phyloP scores from a whole-genome alignment of 345 rosid species.

The Crucihimalaya himalaica region DNA sequence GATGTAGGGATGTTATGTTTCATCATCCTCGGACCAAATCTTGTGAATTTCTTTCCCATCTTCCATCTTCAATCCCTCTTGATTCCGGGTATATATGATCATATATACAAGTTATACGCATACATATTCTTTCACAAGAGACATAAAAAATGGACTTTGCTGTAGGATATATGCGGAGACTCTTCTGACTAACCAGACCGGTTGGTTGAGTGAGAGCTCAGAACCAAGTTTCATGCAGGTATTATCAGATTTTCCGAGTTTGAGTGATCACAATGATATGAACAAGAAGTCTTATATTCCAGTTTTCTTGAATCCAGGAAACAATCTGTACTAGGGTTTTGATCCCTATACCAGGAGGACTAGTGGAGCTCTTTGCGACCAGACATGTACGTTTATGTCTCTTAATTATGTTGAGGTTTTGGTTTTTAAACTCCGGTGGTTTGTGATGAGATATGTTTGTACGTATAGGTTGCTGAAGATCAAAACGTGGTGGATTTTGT shows the following conservation, averaged over 20 bases:
- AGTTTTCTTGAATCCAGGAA: constrained; percentile 50
- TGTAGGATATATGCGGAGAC: constrained; percentile 68
- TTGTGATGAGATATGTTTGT: constrained; percentile 8
- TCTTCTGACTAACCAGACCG: constrained; percentile 64
- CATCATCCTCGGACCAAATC: constrained; percentile 67
- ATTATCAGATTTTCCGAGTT: not conserved
- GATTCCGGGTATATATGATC: constrained; percentile 62
- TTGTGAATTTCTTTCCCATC: constrained; percentile 68
- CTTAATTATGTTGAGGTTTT: not conserved
- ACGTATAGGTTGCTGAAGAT: constrained; percentile 69
- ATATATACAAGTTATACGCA: not conserved
- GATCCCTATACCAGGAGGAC: constrained; percentile 78
- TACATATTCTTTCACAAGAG: not conserved
- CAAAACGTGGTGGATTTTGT: constrained; percentile 63
- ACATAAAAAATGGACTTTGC: not conserved
- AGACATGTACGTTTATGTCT: constrained; percentile 57
- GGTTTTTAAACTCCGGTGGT: not conserved
- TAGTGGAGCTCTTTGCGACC: constrained; percentile 72
- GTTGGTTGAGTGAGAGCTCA: constrained; percentile 65
- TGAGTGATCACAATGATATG: not conserved
- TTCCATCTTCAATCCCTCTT: constrained; percentile 66
- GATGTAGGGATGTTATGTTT: constrained; percentile 69
- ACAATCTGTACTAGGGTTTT: constrained; percentile 74
- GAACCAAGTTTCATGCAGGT: constrained; percentile 56
- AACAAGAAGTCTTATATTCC: not conserved